Conservation (phyloP, 768 basidiomycete species). For the Amyloporia xantha region DNA sequence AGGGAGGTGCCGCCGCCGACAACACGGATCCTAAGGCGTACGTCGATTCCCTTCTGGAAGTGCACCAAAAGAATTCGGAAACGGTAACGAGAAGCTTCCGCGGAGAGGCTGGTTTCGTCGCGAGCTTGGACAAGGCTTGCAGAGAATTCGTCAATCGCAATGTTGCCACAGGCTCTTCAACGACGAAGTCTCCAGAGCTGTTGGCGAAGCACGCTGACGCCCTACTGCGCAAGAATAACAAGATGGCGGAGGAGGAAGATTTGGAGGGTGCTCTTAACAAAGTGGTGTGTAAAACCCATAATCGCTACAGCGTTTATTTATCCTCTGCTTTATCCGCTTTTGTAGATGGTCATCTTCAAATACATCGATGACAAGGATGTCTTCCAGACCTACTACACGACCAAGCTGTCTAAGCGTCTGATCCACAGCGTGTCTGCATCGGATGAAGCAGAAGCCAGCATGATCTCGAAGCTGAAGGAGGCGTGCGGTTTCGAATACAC, state of each 20-base stretch:
- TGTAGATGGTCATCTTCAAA: constrained; percentile 96
- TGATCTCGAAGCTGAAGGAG: constrained; percentile 97
- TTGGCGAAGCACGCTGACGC: constrained; percentile 90
- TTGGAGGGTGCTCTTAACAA: constrained; percentile 86
- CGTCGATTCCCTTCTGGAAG: constrained; percentile 85
- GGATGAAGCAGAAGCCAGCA: constrained; percentile 93
- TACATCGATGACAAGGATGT: constrained; percentile 99
- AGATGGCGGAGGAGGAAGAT: constrained; percentile 87
- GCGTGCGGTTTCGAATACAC: constrained; percentile 97
- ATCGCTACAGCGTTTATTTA: background rate
- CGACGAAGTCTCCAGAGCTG: constrained; percentile 85
- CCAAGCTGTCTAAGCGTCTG: constrained; percentile 87
- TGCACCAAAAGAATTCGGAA: constrained; percentile 87
- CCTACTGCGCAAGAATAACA: constrained; percentile 89
- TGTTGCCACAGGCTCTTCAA: constrained; percentile 77
- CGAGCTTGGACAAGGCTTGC: constrained; percentile 91
- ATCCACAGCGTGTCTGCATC: constrained; percentile 89
- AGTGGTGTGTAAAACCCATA: constrained; percentile 50
- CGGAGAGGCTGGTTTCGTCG: constrained; percentile 90
- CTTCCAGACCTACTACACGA: constrained; percentile 97
- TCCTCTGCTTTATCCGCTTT: background rate
- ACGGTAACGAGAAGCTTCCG: constrained; percentile 85
- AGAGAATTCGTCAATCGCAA: constrained; percentile 94
- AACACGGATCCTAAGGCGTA: constrained; percentile 88
- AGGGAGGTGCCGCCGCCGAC: constrained; percentile 48